Evolutionary conservation across 441 rosid species (phyloP).

Genomic region (Gossypium aridum): DNA sequence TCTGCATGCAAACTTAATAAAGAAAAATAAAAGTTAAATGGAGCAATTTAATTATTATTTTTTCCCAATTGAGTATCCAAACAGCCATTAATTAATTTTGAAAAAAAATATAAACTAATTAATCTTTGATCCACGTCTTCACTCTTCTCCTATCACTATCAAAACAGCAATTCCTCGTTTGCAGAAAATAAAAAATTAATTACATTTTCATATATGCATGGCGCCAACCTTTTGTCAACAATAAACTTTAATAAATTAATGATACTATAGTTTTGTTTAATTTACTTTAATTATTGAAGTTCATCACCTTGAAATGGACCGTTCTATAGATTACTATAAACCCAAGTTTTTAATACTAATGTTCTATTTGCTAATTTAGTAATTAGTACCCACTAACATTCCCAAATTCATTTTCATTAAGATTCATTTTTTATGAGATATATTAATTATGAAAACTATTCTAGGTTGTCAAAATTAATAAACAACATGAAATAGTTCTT

Average conservation of each 20-base stretch:
- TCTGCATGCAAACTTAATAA: neutral
- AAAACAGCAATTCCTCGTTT: conserved; percentile 4
- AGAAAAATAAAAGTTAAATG: neutral
- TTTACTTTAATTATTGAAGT: neutral
- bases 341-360: neutral
- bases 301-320: neutral
- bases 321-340: neutral
- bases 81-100: neutral
- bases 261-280: neutral
- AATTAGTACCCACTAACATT: neutral
- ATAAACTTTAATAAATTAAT: neutral
- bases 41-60: neutral
- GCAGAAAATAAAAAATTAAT: neutral
- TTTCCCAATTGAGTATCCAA: neutral
- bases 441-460: neutral
- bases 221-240: neutral
- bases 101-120: neutral
- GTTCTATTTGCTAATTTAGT: too few species aligned
- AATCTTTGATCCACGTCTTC: neutral
- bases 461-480: neutral
- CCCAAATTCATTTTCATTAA: neutral
- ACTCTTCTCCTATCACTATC: neutral
- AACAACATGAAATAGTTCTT: too few species aligned
- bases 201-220: neutral
- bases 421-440: neutral